phyloP scores from a whole-genome alignment of 495 filamentous ascomycete species.

The Trichoderma reesei region DNA sequence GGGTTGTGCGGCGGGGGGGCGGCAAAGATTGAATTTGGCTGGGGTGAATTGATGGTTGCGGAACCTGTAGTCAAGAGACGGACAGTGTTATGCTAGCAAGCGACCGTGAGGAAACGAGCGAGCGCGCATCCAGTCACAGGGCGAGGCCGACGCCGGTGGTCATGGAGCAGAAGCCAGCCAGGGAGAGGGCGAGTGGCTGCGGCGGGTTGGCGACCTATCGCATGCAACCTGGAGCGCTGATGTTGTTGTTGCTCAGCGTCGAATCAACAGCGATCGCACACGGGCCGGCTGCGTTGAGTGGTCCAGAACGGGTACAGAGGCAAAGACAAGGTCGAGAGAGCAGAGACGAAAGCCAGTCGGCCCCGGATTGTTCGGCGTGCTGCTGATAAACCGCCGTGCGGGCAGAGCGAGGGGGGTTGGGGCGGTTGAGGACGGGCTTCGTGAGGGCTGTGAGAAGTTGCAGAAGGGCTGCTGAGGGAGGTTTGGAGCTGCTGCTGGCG shows the following conservation, averaged over 20 bases:
- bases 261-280: neutral
- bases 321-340: neutral
- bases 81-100: neutral
- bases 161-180: neutral
- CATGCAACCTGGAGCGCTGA: neutral
- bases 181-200: neutral
- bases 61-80: neutral
- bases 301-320: neutral
- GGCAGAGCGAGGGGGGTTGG: neutral
- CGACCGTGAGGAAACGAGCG: neutral
- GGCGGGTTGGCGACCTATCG: neutral
- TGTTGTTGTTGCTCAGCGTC: neutral
- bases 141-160: neutral
- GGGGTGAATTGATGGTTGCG: neutral
- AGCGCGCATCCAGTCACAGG: constrained; percentile 2
- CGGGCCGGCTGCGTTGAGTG: neutral
- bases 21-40: neutral
- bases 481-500: neutral
- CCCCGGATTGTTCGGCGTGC: neutral
- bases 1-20: neutral
- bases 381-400: neutral
- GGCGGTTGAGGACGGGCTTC: neutral
- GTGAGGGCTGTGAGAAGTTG: neutral
- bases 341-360: neutral
- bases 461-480: constrained; percentile 1